These are phyloP conservation scores for Linum tenue DNA, from an alignment of 345 rosid species.

Conservation along the genomic window DNA sequence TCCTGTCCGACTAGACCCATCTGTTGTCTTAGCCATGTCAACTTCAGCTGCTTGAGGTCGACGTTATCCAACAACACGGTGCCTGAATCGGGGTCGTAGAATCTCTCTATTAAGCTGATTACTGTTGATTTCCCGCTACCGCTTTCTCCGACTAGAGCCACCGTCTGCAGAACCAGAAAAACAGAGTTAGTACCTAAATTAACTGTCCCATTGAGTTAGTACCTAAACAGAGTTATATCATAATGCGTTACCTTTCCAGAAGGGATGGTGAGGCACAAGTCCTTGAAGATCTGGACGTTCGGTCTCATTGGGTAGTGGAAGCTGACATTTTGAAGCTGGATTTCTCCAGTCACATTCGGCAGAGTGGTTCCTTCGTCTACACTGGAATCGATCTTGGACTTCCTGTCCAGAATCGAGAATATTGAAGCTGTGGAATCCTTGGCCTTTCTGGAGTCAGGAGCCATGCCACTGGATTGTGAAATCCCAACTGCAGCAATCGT, in stretches of 20 bases:
- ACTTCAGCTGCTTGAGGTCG: constrained; percentile 28
- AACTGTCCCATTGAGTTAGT: not conserved
- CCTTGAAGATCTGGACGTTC: constrained; percentile 56
- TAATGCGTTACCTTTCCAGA: constrained; percentile 53
- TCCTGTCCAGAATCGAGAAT: constrained; percentile 61
- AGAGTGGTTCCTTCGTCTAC: constrained; percentile 46
- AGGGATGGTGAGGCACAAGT: constrained; percentile 49
- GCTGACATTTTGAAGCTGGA: constrained; percentile 57
- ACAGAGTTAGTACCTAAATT: not conserved
- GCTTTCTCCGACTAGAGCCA: constrained; percentile 69
- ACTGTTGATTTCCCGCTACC: constrained; percentile 77
- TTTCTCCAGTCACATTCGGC: constrained; percentile 39
- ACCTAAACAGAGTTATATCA: too few species aligned
- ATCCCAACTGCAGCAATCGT: constrained; percentile 70
- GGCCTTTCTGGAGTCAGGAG: constrained; percentile 69
- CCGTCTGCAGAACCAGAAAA: constrained; percentile 29
- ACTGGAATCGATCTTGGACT: constrained; percentile 64
- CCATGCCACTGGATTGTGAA: constrained; percentile 62
- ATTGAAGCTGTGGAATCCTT: constrained; percentile 72
- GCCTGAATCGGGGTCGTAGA: constrained; percentile 67
- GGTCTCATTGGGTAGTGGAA: constrained; percentile 68
- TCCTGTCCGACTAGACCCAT: constrained; percentile 70
- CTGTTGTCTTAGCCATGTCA: constrained; percentile 65
- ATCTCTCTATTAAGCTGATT: constrained; percentile 53
- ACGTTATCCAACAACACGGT: constrained; percentile 32